Evolutionary conservation across 1,139 yeast species (phyloP).

Genomic region (Diutina ranongensis): DNA sequence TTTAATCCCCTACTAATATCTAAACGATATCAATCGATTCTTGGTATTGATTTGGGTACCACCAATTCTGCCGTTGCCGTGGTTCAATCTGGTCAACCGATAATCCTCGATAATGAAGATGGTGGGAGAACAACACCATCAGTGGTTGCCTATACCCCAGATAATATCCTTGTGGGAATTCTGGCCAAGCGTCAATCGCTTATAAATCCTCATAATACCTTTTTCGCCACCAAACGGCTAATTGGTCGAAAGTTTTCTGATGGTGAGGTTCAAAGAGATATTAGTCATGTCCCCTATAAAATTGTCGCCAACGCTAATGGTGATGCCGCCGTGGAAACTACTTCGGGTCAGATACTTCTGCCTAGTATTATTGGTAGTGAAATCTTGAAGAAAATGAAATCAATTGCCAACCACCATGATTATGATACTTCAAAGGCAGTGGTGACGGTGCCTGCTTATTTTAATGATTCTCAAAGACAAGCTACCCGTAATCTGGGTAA

Average conservation of each 20-base stretch:
- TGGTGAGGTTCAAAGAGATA: slow-evolving; percentile 53
- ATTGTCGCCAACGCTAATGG: slow-evolving; percentile 44
- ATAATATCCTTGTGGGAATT: slow-evolving; percentile 41
- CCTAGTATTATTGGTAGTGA: slow-evolving; percentile 50
- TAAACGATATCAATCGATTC: slow-evolving; percentile 15
- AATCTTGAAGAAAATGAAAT: slow-evolving; percentile 43
- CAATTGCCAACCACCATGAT: slow-evolving; percentile 39
- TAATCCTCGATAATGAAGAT: slow-evolving; percentile 55
- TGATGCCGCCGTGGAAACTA: slow-evolving; percentile 49
- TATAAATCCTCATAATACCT: slow-evolving; percentile 56
- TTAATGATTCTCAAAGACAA: slow-evolving; percentile 68
- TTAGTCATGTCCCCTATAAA: slow-evolving; percentile 41
- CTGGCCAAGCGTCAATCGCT: slow-evolving; percentile 60
- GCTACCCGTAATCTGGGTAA: slow-evolving; percentile 68
- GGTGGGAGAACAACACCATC: slow-evolving; percentile 69
- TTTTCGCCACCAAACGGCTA: slow-evolving; percentile 62
- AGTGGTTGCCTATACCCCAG: slow-evolving; percentile 43
- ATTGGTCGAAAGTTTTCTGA: slow-evolving; percentile 60
- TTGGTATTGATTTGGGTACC: slow-evolving; percentile 74
- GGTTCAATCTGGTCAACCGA: slow-evolving; percentile 38
- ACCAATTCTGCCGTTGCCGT: slow-evolving; percentile 76
- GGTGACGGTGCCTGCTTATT: slow-evolving; percentile 73
- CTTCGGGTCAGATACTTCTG: slow-evolving; percentile 25
- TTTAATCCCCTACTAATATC: background rate
- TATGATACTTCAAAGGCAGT: slow-evolving; percentile 45